A percentile compares a stretch with the other conserved stretches of the same genome.
phyloP scores from a whole-genome alignment of 805 yeast genomes.

The Grigorovia yakushimaensis region DNA sequence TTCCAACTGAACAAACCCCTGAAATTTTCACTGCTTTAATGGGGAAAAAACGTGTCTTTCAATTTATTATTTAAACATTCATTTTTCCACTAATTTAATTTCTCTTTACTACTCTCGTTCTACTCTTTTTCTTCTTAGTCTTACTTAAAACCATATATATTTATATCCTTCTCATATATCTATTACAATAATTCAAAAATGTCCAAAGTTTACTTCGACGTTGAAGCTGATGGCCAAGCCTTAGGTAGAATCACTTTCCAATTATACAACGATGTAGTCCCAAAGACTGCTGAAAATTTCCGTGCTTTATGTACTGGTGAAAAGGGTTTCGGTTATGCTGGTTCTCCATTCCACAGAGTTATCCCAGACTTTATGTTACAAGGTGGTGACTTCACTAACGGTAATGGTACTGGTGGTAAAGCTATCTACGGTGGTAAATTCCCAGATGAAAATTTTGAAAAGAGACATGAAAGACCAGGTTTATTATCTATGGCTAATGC shows the following conservation, averaged over 20 bases:
- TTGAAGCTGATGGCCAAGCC: slow-evolving; percentile 66
- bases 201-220: slow-evolving; percentile 75
- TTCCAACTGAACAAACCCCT: background rate
- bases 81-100: background rate
- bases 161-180: background rate
- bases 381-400: slow-evolving; percentile 90
- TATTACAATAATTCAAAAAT: slow-evolving; percentile 22
- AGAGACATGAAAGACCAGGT: slow-evolving; percentile 73
- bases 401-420: slow-evolving; percentile 96
- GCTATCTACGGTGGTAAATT: slow-evolving; percentile 76
- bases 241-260: slow-evolving; percentile 81
- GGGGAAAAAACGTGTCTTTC: background rate
- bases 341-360: slow-evolving; percentile 92
- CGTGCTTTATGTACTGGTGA: slow-evolving; percentile 92
- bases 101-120: background rate
- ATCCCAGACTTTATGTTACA: slow-evolving; percentile 97
- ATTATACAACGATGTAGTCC: slow-evolving; percentile 82
- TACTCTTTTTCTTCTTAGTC: too few species aligned
- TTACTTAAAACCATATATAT: too few species aligned
- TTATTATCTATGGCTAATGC: slow-evolving; percentile 95
- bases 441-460: slow-evolving; percentile 63
- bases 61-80: background rate
- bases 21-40: background rate
- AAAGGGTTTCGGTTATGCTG: slow-evolving; percentile 90
- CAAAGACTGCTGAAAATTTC: slow-evolving; percentile 95